These are phyloP conservation scores for Melocanna baccifera DNA, from an alignment of 176 grass and related monocot genomes.

Conservation along the genomic window DNA sequence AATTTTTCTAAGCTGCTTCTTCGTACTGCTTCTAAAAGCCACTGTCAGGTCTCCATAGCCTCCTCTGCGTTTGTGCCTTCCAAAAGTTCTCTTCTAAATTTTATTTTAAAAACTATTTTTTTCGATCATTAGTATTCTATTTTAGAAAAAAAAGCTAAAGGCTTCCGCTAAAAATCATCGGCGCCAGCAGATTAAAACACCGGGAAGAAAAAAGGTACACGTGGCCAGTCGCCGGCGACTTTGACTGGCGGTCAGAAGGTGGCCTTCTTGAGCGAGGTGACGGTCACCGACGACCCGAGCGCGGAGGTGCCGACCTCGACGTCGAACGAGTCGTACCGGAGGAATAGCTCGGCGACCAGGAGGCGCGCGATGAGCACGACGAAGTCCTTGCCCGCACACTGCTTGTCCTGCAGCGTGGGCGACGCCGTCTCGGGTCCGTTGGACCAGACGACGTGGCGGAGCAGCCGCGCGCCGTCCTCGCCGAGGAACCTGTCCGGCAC, in stretches of 20 bases:
- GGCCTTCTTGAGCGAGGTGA: conserved; percentile 93
- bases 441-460: conserved; percentile 87
- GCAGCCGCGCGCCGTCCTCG: conserved; percentile 54
- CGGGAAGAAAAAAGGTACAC: not conserved
- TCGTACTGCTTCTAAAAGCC: too few relatives aligned
- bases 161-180: too few relatives aligned
- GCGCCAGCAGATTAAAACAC: too few relatives aligned
- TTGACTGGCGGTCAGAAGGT: conserved; percentile 40
- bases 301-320: conserved; percentile 69
- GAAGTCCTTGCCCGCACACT: conserved; percentile 97
- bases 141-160: too few relatives aligned
- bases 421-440: conserved; percentile 86
- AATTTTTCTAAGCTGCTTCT: too few relatives aligned
- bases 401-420: conserved; percentile 87
- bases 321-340: conserved; percentile 94
- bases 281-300: conserved; percentile 77
- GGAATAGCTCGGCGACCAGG: conserved; percentile 85
- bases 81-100: too few relatives aligned
- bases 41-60: too few relatives aligned
- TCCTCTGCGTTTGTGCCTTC: too few relatives aligned
- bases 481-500: conserved; percentile 80
- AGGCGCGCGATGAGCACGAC: conserved; percentile 87
- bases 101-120: too few relatives aligned
- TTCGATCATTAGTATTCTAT: too few relatives aligned
- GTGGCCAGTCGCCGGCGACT: not conserved